These are phyloP conservation scores for Globisporangium abappressorium DNA, from an alignment of 352 stramenopile species.

Conservation along the genomic window DNA sequence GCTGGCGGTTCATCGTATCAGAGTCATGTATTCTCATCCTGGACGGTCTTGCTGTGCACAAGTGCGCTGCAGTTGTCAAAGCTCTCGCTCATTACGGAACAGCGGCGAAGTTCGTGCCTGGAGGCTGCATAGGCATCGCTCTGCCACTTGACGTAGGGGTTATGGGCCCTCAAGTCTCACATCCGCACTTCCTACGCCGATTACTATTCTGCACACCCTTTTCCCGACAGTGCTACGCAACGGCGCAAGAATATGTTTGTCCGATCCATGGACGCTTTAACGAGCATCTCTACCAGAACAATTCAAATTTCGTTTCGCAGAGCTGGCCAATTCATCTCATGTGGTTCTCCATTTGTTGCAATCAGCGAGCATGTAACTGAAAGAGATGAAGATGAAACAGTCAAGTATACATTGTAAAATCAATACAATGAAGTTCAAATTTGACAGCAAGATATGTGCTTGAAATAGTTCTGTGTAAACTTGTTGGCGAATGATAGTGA, in stretches of 20 bases:
- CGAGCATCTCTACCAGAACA: too few species aligned
- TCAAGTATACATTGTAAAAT: too few species aligned
- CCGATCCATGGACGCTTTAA: background rate
- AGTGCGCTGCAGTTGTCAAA: background rate
- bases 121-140: background rate
- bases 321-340: too few species aligned
- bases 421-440: too few species aligned
- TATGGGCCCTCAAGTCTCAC: background rate
- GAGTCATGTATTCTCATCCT: background rate
- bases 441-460: too few species aligned
- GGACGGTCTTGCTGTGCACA: background rate
- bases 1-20: background rate
- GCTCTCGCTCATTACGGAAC: background rate
- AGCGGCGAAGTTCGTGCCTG: background rate
- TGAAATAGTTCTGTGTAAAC: too few species aligned
- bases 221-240: background rate
- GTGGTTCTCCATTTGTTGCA: too few species aligned
- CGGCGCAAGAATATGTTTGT: background rate
- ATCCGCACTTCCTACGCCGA: slow-evolving; percentile 1
- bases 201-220: background rate
- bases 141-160: background rate
- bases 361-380: too few species aligned
- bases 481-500: too few species aligned
- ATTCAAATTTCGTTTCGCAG: too few species aligned
- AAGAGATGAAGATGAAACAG: too few species aligned